phyloP scores from a whole-genome alignment of 345 rosid species.

The Sisymbrium irio region DNA sequence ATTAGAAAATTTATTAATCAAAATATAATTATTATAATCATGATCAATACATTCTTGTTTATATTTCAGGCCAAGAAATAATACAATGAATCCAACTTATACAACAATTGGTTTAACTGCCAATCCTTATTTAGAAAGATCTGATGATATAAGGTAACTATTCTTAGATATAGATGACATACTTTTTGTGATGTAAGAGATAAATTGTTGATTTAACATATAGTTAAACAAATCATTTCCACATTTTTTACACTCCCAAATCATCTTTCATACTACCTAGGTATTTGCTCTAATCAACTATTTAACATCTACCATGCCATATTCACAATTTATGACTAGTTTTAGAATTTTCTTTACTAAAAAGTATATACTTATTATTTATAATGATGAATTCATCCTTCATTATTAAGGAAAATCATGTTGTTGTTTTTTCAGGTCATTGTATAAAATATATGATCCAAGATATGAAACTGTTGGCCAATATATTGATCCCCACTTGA shows the following conservation, averaged over 20 bases:
- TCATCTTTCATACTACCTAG: not conserved
- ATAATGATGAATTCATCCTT: not conserved
- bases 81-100: not conserved
- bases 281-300: not conserved
- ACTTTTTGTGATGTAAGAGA: not conserved
- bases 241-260: too few relatives aligned
- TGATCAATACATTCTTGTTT: not conserved
- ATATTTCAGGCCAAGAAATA: not conserved
- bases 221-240: not conserved
- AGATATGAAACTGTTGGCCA: not conserved
- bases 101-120: not conserved
- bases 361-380: not conserved
- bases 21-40: not conserved
- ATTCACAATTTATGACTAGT: not conserved
- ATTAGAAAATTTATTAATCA: not conserved
- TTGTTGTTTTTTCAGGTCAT: not conserved
- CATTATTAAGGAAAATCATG: not conserved
- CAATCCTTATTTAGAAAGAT: not conserved
- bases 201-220: not conserved
- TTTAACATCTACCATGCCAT: not conserved
- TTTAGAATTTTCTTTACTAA: not conserved
- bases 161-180: not conserved
- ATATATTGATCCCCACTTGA: not conserved
- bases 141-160: not conserved
- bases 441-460: not conserved